Base-by-base conservation (phyloP, 2,329 filamentous ascomycete species). In the Nigrospora sphaerica region DNA sequence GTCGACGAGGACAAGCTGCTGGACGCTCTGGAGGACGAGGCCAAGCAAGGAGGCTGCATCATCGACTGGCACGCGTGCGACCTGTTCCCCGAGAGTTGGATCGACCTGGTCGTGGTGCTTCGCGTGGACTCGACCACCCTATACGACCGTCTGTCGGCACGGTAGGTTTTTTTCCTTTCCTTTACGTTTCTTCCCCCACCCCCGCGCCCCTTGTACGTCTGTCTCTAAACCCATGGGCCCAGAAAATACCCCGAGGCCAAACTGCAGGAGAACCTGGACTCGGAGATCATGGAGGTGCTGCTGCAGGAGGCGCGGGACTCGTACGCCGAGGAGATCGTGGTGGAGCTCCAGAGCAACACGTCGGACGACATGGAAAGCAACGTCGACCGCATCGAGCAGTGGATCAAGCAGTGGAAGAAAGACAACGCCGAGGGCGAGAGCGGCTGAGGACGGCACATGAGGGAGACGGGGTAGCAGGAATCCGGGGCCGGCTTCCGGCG, bases 41-140 rank as follows among this genome's bases (percentile, higher is more conserved):
- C 88, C 35, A 78, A 83, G 52, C 69, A 78, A 17, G 92, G 92
- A 47, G 93, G 93, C 17, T 88, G 82, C 65, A 82, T 98, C 56
- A 86, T 98, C 60, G 93, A 98, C 70, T 98, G 93, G 92, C 93
- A 98, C 68, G 92, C 91, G 2, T 97, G 92, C 70, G 93, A 97
- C 59, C 70, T 97, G 18, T 97, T 97, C 61, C 93, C 93, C 2
- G 83, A 86, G 62, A 86, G 86, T 60, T 95, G 91, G 88, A 86
- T 98, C 61, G 93, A 98, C 64, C 78, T 98, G 3, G 91, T 98
- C 1, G 86, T 97, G 6, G 93, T 98, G 46, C 67, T 98, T 52
- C 78, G 93, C 39, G 88, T 87, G 46, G 83, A 93, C 56, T 90
- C 88, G 16, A 81, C 79, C 17, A 72, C 85, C 13, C 77, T 95